Evolutionary conservation across 192 early-diverging fungal species (phyloP).

Genomic region (Chytriomyces hyalinus): DNA sequence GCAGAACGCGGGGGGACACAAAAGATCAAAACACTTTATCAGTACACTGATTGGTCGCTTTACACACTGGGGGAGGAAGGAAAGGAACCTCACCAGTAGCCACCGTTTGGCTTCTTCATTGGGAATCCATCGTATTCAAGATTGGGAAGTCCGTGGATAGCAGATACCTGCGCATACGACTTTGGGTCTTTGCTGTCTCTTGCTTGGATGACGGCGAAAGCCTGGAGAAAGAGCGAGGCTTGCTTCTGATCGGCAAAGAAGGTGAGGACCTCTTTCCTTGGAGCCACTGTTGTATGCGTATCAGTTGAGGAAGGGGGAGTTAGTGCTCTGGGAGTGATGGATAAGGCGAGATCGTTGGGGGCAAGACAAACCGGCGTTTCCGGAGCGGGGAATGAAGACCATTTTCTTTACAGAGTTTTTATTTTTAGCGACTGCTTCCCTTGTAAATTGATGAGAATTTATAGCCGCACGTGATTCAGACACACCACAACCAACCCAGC

Average conservation of each 20-base stretch:
- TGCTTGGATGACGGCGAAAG: conserved; percentile 21
- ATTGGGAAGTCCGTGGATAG: conserved; percentile 26
- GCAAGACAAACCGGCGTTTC: background rate
- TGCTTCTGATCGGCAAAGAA: conserved; percentile 17
- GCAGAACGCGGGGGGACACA: background rate
- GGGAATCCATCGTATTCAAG: conserved; percentile 20
- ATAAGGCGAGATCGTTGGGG: background rate
- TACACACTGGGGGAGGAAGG: background rate
- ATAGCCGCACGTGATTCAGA: background rate
- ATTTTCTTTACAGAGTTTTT: background rate
- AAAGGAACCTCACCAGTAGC: conserved; percentile 1
- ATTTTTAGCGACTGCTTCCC: background rate
- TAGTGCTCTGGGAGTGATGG: background rate
- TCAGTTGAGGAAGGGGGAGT: no score
- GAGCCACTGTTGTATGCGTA: background rate
- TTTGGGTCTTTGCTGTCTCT: conserved; percentile 22
- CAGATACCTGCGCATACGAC: conserved; percentile 23
- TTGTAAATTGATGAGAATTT: no score
- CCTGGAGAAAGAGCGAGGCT: conserved; percentile 21
- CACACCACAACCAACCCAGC: background rate
- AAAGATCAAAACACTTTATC: background rate
- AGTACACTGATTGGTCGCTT: no score
- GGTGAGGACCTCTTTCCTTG: conserved; percentile 6
- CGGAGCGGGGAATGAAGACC: conserved; percentile 2
- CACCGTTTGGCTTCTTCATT: conserved; percentile 14